Percentiles rank a stretch among this genome's conserved stretches.
phyloP scores from a whole-genome alignment of 768 basidiomycete genomes.

The Mycena alexandri region DNA sequence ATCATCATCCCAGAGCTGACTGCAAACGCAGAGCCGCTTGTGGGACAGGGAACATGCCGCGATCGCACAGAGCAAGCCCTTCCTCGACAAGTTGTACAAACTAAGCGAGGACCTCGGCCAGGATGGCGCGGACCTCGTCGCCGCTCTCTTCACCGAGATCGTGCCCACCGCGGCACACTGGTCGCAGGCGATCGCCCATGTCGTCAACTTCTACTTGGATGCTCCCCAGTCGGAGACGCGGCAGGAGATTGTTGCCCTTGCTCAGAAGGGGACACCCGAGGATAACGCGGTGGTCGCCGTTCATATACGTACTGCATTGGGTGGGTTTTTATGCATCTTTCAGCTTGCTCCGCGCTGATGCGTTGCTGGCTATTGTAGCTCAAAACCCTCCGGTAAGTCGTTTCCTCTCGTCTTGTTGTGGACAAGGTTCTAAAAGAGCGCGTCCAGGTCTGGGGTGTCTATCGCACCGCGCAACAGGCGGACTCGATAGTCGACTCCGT shows the following conservation, averaged over 20 bases:
- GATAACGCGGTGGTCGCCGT: constrained; percentile 50
- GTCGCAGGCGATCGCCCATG: constrained; percentile 66
- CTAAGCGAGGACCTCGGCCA: constrained; percentile 16
- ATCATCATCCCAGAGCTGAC: constrained; percentile 9
- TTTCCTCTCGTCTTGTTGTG: constrained; percentile 19
- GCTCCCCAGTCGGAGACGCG: constrained; percentile 51
- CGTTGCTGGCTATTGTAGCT: constrained; percentile 38
- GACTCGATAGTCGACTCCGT: constrained; percentile 44
- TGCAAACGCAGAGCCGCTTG: constrained; percentile 15
- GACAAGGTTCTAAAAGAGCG: neutral
- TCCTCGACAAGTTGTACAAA: constrained; percentile 48
- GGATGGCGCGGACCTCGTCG: constrained; percentile 54
- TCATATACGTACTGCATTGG: constrained; percentile 62
- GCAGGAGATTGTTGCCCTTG: constrained; percentile 55
- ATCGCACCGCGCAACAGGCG: constrained; percentile 49
- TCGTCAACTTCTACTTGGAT: constrained; percentile 72
- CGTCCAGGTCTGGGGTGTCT: constrained; percentile 55
- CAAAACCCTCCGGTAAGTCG: constrained; percentile 49
- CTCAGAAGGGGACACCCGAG: constrained; percentile 42
- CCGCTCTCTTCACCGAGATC: constrained; percentile 64
- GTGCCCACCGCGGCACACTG: constrained; percentile 69
- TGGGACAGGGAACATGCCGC: constrained; percentile 27
- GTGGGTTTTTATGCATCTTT: constrained; percentile 43
- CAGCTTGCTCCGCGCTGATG: neutral
- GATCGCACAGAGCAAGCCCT: constrained; percentile 42